Evolutionary conservation across 371 early-diverging fungal species (phyloP), one percentile per base, ranked within the genome.

Genomic region (Actinomucor elegans): DNA sequence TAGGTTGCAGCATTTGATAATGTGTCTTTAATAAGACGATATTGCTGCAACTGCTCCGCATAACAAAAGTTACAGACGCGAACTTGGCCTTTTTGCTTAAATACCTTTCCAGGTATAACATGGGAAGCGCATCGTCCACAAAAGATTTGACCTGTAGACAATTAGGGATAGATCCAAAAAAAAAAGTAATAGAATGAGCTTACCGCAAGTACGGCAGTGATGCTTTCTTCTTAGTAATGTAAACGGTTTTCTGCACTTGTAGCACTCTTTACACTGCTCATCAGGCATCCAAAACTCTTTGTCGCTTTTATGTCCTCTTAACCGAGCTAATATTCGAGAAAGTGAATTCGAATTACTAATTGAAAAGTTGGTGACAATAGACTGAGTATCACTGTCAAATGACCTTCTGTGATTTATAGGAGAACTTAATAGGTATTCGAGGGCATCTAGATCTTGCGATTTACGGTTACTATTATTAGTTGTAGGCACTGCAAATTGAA

Each of bases 281-380:
- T 93, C 93, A 27, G 85, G 79, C 91, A 93, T 93, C 93, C 93
- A 92, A 59, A 86, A 90, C 42, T 87, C 87, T 56, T 80, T 83
- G 57, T 79, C 85, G 27, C 66, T 75, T 9, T 84, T 84, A 36
- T 85, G 85, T 2, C 85, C 87, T 48, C 85, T 62, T 5, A 85
- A 57, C 6, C 83, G 64, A 27, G 84, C 76, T 14, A 86, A 69
- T 27, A 83, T 77, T 27, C 70, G 72, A 11, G 77, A 74, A 8
- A 83, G 49, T 2, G 86, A 86, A 52, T 84, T 83, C 10, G 80
- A 74, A 34, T 81, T 81, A 41, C 79, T 67, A 43, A 79, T 66
- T 24, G 76, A 66, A 59, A 84, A 74, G 45, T 73, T 81, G 17
- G 82, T 83, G 7, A 66, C 65, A 11, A 84, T 62, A 0, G 84